phyloP scores from a whole-genome alignment of 2,329 filamentous ascomycete species.

The Colletotrichum euphorbiae region DNA sequence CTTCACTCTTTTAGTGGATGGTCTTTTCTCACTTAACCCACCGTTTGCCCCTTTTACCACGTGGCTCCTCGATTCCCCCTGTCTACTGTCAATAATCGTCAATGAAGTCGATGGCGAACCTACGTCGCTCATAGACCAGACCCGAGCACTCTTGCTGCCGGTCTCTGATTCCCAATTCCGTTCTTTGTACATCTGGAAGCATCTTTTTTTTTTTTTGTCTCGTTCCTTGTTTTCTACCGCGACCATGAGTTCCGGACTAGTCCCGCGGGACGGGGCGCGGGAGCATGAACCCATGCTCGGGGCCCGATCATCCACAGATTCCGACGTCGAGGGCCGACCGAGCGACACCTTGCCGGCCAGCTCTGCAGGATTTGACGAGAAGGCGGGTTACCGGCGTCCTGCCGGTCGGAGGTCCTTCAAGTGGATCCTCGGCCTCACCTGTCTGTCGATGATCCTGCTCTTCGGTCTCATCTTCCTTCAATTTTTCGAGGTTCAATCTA shows the following conservation, averaged over 20 bases:
- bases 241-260: conserved; percentile 29
- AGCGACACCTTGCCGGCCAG: conserved; percentile 24
- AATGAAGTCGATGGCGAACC: conserved; percentile 24
- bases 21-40: background rate
- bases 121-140: conserved; percentile 11
- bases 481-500: conserved; percentile 32
- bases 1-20: conserved; percentile 15
- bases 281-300: conserved; percentile 37
- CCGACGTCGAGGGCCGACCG: conserved; percentile 31
- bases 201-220: background rate
- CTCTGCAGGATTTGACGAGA: conserved; percentile 22
- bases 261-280: conserved; percentile 37
- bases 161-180: background rate
- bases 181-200: conserved; percentile 16
- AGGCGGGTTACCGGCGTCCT: conserved; percentile 19
- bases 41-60: conserved; percentile 35
- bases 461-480: conserved; percentile 37
- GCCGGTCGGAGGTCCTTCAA: conserved; percentile 28
- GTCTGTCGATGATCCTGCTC: conserved; percentile 29
- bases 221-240: background rate
- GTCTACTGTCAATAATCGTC: conserved; percentile 19
- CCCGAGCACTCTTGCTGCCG: conserved; percentile 11
- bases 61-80: conserved; percentile 10
- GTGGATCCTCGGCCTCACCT: conserved; percentile 35
- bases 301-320: conserved; percentile 25